phyloP scores from a whole-genome alignment of 164 flowering plant genomes.

The Cinnamomum chago region DNA sequence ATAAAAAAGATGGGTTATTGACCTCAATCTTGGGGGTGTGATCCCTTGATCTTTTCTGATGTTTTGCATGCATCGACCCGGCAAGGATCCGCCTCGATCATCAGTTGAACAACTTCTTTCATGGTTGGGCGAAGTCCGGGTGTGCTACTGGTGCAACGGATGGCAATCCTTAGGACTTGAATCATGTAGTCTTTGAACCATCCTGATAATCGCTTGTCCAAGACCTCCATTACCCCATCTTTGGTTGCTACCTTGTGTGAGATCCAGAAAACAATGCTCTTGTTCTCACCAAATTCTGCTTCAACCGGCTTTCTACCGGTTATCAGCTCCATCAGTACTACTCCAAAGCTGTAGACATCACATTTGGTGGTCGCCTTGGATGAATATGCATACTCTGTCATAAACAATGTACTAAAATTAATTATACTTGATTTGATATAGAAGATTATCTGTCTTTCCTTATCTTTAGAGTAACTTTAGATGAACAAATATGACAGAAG shows the following conservation, averaged over 20 bases:
- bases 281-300: constrained; percentile 82
- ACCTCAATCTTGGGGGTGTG: constrained; percentile 24
- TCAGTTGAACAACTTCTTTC: constrained; percentile 84
- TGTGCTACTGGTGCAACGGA: constrained; percentile 56
- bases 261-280: constrained; percentile 80
- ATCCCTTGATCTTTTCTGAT: constrained; percentile 42
- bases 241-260: constrained; percentile 73
- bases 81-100: constrained; percentile 77
- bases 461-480: not conserved
- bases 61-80: constrained; percentile 45
- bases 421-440: not conserved
- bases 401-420: not conserved
- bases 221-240: constrained; percentile 64
- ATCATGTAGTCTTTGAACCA: constrained; percentile 73
- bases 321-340: constrained; percentile 81
- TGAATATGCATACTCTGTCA: constrained; percentile 82
- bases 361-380: constrained; percentile 90
- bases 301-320: constrained; percentile 95
- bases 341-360: constrained; percentile 94
- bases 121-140: constrained; percentile 81
- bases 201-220: constrained; percentile 61
- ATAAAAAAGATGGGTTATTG: constrained; percentile 28
- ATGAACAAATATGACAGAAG: not conserved
- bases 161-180: constrained; percentile 65
- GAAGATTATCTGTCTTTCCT: not conserved